Evolutionary conservation across 495 filamentous ascomycete species (phyloP), one percentile per base, ranked within the genome.

Genomic region (Polyplosphaeria fusca): DNA sequence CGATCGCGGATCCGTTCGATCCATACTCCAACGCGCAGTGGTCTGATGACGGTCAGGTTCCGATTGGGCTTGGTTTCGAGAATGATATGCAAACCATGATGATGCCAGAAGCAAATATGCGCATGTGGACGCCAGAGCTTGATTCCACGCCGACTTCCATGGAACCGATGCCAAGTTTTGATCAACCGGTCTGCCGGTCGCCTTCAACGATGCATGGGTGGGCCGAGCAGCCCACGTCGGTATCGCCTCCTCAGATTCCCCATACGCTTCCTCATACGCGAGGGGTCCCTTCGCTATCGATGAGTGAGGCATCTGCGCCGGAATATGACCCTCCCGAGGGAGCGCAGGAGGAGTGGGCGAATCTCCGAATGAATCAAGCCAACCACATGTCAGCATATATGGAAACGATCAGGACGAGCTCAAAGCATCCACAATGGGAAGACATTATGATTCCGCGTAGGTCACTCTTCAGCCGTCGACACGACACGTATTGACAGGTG

Each of bases 61-160:
- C 56, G 18, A 47, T 65, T 23, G 57, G 62, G 5, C 62, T 65
- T 43, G 62, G 62, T 20, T 61, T 65, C 32, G 55, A 60, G 20
- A 27, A 14, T 42, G 57, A 65, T 9, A 41, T 61, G 9, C 52
- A 56, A 38, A 47, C 32, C 18, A 18, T 65, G 25, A 52, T 61
- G 40, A 25, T 50, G 4, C 27, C 9, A 14, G 52, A 65, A 19
- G 19, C 43, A 30, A 26, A 38, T 19, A 27, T 48, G 51, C 42
- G 16, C 18, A 25, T 60, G 43, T 59, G 57, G 52, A 22, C 48
- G 16, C 57, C 57, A 12, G 56, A 61, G 7, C 23, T 47, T 3
- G 57, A 60, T 1, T 41, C 24, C 3, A 4, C 19, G 14, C 22
- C 47, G 16, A 54, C 52, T 3, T 32, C 56, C n/a, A 57, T 60